Conservation (phyloP, 1,139 yeast genomes). For the Protomyces macrosporus region DNA sequence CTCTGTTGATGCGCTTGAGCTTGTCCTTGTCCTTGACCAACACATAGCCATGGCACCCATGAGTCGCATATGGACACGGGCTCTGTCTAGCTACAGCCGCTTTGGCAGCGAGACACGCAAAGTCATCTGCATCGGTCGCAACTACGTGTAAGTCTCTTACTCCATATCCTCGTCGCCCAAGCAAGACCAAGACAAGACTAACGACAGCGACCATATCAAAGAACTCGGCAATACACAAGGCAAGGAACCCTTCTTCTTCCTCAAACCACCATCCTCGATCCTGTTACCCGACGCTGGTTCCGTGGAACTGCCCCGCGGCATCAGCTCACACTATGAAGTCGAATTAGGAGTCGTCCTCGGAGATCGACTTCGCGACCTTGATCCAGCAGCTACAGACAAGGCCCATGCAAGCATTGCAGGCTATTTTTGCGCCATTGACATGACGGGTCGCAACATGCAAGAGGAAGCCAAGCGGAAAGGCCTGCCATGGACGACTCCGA, state of each 20-base stretch:
- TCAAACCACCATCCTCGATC: conserved; percentile 60
- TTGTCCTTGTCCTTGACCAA: no score
- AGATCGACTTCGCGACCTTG: conserved; percentile 57
- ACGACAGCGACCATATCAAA: conserved; percentile 73
- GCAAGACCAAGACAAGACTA: not conserved
- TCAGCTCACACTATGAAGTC: conserved; percentile 81
- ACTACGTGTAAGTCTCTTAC: conserved; percentile 46
- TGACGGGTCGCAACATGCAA: conserved; percentile 94
- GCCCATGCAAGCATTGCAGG: conserved; percentile 66
- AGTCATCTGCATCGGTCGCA: conserved; percentile 90
- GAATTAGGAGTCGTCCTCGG: conserved; percentile 79
- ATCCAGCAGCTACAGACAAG: conserved; percentile 49
- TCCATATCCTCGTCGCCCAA: not conserved
- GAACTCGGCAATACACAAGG: conserved; percentile 82
- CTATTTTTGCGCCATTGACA: conserved; percentile 80
- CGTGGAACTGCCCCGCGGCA: conserved; percentile 75
- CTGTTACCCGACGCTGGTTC: conserved; percentile 62
- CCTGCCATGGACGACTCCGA: conserved; percentile 92
- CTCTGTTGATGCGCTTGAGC: no score
- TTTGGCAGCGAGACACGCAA: conserved; percentile 44
- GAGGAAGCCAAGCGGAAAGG: conserved; percentile 92
- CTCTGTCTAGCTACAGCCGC: not conserved
- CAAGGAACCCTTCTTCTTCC: conserved; percentile 73
- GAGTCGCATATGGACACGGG: not conserved
- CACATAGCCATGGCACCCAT: no score